These are phyloP conservation scores for Clonostachys chloroleuca DNA, from an alignment of 2,329 filamentous ascomycete genomes.

Conservation along the genomic window DNA sequence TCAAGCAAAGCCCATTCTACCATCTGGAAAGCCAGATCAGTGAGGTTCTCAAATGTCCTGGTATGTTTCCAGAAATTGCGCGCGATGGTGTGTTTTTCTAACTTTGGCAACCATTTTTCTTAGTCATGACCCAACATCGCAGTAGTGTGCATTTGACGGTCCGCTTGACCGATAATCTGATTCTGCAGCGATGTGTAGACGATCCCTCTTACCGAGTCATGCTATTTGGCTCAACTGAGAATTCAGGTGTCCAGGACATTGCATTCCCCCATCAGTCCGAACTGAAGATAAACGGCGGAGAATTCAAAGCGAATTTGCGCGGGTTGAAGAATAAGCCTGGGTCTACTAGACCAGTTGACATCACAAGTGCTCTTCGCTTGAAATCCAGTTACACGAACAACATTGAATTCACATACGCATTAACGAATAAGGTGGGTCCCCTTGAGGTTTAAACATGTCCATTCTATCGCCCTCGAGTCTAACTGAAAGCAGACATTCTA, in stretches of 20 bases:
- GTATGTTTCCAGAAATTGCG: slow-evolving; percentile 40
- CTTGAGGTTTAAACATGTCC: not conserved
- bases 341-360: slow-evolving; percentile 88
- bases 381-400: slow-evolving; percentile 70
- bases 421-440: slow-evolving; percentile 74
- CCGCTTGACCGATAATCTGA: slow-evolving; percentile 43
- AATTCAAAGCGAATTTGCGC: slow-evolving; percentile 88
- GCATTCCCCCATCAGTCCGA: slow-evolving; percentile 91
- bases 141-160: slow-evolving; percentile 16
- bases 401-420: slow-evolving; percentile 83
- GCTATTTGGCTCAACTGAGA: slow-evolving; percentile 75
- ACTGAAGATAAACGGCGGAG: slow-evolving; percentile 81
- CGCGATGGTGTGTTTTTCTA: not conserved
- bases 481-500: slow-evolving; percentile 58
- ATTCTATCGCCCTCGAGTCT: not conserved
- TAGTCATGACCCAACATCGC: slow-evolving; percentile 47
- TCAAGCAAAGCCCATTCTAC: slow-evolving; percentile 84
- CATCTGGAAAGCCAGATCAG: slow-evolving; percentile 63
- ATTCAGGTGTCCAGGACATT: slow-evolving; percentile 65
- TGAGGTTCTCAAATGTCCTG: slow-evolving; percentile 63
- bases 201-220: slow-evolving; percentile 69
- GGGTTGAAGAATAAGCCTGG: slow-evolving; percentile 95
- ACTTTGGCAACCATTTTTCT: slow-evolving; percentile 21
- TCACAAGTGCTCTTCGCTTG: slow-evolving; percentile 72
- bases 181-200: slow-evolving; percentile 48